phyloP scores from a whole-genome alignment of 1,284 basidiomycete genomes.

The Puccinia polysora region DNA sequence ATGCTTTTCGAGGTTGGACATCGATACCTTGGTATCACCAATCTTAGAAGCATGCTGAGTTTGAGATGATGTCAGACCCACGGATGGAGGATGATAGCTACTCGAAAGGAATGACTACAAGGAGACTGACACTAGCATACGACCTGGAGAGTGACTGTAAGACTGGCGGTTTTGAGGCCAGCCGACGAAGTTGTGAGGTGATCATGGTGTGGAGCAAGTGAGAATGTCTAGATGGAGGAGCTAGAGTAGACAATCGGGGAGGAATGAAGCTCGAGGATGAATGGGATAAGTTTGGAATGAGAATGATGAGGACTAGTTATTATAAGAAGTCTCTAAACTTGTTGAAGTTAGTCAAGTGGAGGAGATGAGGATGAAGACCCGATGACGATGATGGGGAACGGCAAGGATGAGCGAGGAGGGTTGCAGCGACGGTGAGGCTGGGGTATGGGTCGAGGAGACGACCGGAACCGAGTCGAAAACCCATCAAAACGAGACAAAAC shows the following conservation, averaged over 20 bases:
- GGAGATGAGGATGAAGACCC: no score
- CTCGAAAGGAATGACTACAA: constrained; percentile 38
- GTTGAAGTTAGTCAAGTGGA: no score
- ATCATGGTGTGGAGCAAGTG: constrained; percentile 48
- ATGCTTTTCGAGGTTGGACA: constrained; percentile 80
- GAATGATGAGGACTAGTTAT: no score
- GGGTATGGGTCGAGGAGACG: not conserved
- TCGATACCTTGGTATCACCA: constrained; percentile 84
- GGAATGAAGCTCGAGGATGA: no score
- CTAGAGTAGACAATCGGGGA: not conserved
- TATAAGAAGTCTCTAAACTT: no score
- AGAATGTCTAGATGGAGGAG: constrained; percentile 50
- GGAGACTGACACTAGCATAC: constrained; percentile 47
- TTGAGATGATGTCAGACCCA: no score
- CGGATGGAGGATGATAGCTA: constrained; percentile 56
- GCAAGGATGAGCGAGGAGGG: not conserved
- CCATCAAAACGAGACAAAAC: no score
- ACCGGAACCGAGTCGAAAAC: no score
- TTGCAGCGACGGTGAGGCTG: not conserved
- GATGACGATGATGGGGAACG: no score
- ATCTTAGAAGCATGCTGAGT: constrained; percentile 63
- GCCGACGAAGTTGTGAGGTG: constrained; percentile 51
- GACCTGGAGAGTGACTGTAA: constrained; percentile 47
- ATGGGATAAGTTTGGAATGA: no score
- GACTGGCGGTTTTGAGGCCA: constrained; percentile 45